A percentile compares a stretch with the other conserved stretches of the same genome.
phyloP scores from a whole-genome alignment of 345 rosid species.

The Corymbia maculata region DNA sequence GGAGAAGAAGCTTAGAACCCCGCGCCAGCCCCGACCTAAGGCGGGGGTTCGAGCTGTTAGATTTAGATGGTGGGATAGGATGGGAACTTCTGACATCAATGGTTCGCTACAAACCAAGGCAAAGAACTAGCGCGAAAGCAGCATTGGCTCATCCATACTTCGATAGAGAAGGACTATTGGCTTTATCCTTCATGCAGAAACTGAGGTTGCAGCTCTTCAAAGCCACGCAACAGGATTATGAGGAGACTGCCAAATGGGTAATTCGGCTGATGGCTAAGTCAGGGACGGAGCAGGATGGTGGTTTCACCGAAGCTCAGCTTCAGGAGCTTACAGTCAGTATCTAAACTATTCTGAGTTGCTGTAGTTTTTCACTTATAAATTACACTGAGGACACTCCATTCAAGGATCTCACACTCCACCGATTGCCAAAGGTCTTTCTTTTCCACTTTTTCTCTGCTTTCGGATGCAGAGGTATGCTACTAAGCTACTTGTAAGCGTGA shows the following conservation, averaged over 20 bases:
- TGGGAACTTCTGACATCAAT: constrained; percentile 95
- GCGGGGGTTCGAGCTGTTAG: constrained; percentile 69
- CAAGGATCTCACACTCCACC: background rate
- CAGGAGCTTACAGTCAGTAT: constrained; percentile 62
- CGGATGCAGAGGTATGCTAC: background rate
- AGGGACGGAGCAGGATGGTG: constrained; percentile 85
- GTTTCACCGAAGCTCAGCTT: constrained; percentile 94
- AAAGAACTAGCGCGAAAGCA: constrained; percentile 78
- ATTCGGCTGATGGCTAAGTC: constrained; percentile 82
- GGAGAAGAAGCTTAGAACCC: constrained; percentile 78
- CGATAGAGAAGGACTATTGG: constrained; percentile 65
- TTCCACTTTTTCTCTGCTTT: background rate
- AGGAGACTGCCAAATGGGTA: constrained; percentile 74
- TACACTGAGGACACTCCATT: background rate
- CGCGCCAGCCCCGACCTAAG: constrained; percentile 75
- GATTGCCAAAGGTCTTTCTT: background rate
- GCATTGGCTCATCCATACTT: constrained; percentile 92
- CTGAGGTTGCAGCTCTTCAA: constrained; percentile 64
- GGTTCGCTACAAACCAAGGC: constrained; percentile 86
- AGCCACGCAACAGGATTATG: constrained; percentile 84
- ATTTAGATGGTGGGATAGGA: constrained; percentile 78
- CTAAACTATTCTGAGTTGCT: background rate
- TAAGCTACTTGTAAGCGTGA: background rate
- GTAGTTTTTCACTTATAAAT: background rate
- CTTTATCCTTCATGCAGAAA: constrained; percentile 78